Evolutionary conservation across 1,284 basidiomycete genomes (phyloP), one percentile per base, ranked within the genome.

Genomic region (Ceratobasidium sp.): DNA sequence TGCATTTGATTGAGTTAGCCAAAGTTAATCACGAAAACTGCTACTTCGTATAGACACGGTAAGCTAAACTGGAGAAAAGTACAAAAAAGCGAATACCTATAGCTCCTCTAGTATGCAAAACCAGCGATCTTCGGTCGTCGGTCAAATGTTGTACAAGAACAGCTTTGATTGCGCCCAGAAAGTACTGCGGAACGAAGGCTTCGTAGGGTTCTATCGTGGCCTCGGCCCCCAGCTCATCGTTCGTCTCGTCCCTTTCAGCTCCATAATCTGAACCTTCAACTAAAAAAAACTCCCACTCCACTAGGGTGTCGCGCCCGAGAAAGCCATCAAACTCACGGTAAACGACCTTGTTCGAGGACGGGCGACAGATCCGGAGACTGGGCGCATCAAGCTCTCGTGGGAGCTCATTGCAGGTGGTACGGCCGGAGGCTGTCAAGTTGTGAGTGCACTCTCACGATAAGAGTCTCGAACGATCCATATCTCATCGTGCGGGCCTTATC

Each of bases 341-440:
- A 99, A 99, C 87, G 97, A 99, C 84, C 87, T 98, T 72, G 90
- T 99, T 49, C 92, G 97, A 75, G 89, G 91, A 23, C 90, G 92
- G 78, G 91, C 93, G 15, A 97, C 92, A 86, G 97, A 99, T 85
- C 95, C 96, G 44, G 95, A 97, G 85, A 98, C 97, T 7, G 98
- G 98, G 28, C 90, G 94, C 78, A 99, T 99, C 84, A 91, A 93
- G 72, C 83, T 98, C 49, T 83, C 84, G 23, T 97, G 95, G 94
- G 98, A 99, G 86, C 82, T 99, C 12, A 80, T 96, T 12, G 97
- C 97, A 56, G 97, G 97, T 88, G 97, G 95, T 83, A 88, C 91
- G 53, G 97, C 97, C 44, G 97, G 97, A 86, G 98, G 94, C 84
- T 97, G 96, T 84, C 97, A 99, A 93, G 97, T 99, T 82, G 95